Percentiles rank a stretch among this genome's conserved stretches.
Conservation (phyloP, 768 basidiomycete genomes). For the Pluteus cervinus region DNA sequence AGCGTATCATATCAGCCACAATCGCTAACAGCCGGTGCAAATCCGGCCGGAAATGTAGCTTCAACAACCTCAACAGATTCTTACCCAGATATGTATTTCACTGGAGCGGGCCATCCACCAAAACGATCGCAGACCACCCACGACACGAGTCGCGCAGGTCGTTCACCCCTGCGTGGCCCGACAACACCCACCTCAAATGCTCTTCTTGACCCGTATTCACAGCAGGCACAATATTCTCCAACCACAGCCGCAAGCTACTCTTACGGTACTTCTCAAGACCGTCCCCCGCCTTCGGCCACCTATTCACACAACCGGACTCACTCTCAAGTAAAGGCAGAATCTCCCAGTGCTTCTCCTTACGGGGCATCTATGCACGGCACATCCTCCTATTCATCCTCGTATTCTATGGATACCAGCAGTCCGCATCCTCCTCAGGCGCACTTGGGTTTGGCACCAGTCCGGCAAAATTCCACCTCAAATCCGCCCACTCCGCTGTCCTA, state of each 20-base stretch:
- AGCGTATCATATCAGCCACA: conserved; percentile 54
- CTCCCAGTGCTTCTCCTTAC: conserved; percentile 44
- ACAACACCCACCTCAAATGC: conserved; percentile 38
- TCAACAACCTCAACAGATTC: conserved; percentile 38
- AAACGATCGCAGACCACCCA: conserved; percentile 53
- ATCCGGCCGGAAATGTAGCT: conserved; percentile 24
- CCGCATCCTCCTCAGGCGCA: conserved; percentile 55
- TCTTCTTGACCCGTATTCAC: conserved; percentile 69
- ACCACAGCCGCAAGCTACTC: conserved; percentile 46
- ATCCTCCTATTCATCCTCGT: conserved; percentile 40
- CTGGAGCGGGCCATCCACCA: conserved; percentile 38
- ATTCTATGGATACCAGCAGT: conserved; percentile 61
- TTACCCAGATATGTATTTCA: conserved; percentile 61
- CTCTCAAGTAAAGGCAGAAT: conserved; percentile 51
- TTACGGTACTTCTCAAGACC: conserved; percentile 39
- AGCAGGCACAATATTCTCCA: conserved; percentile 63
- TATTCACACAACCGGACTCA: conserved; percentile 52
- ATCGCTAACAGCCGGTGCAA: conserved; percentile 31
- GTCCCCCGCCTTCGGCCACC: conserved; percentile 32
- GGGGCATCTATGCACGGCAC: conserved; percentile 48
- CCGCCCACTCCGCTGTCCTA: conserved; percentile 73
- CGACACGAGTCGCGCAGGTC: conserved; percentile 45
- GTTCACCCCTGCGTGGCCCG: conserved; percentile 58
- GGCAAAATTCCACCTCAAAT: conserved; percentile 56
- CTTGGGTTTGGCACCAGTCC: too few species aligned